Evolutionary conservation across 768 basidiomycete species (phyloP), one percentile per base, ranked within the genome.

Genomic region (Boletus reticuloceps): DNA sequence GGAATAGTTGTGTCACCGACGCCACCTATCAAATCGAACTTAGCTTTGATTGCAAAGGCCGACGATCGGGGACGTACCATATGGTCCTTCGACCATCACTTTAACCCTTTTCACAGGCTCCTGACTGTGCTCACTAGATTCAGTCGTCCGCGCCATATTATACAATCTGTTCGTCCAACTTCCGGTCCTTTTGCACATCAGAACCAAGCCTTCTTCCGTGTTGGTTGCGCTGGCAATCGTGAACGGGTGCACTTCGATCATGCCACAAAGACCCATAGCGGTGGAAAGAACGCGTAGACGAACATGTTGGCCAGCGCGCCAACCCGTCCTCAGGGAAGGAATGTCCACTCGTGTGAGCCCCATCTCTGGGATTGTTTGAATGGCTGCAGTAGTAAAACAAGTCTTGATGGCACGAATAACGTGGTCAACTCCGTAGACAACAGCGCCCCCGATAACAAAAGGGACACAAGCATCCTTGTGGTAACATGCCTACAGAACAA

Each of bases 231-330:
- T 86, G 5, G 89, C 85, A 57, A 94, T 89, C 2, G 91, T 90
- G 71, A 93, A 93, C 0, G 90, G 91, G 60, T 94, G 92, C 1
- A 75, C 70, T 64, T 91, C 85, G 10, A 79, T 69, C 77, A 83
- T 82, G 13, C 80, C 80, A 34, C 73, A 67, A 68, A 74, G 67
- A 5, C 86, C 85, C 75, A 87, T 76, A 8, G 75, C 74, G 5
- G 74, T 64, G 1, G 82, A 80, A 16, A 88, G 71, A 1, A 89
- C 70, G 13, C 88, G 79, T 2, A 95, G 54, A 17, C 90, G 82
- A 27, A 93, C 81, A 63, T 94, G 91, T 65, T 94, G 92, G 1
- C 92, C 90, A 1, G 89, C 81, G n/a, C 88, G 79, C 91, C 91
- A 94, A 40, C 91, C 92, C 4, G 78, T 67, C 58, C 81, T 84